Conservation (phyloP, 2,329 filamentous ascomycete genomes). For the Arthroderma sp. region DNA sequence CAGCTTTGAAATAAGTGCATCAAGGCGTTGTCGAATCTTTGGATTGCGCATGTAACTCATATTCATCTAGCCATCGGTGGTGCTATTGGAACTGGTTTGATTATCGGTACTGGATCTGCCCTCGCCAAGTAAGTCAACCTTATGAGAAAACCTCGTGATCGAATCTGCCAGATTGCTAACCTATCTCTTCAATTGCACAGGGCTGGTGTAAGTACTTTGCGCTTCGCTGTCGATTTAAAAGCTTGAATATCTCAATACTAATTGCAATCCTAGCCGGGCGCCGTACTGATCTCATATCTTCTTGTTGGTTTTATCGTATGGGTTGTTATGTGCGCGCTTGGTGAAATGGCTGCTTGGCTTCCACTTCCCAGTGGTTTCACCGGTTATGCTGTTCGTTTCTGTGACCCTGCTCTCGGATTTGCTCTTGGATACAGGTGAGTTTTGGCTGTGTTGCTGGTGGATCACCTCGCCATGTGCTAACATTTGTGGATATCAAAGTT, state of each 20-base stretch:
- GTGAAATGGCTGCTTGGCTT: conserved; percentile 38
- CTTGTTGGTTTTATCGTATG: conserved; percentile 50
- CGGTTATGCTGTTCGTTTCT: conserved; percentile 27
- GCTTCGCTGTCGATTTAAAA: neutral
- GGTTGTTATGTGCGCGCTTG: conserved; percentile 44
- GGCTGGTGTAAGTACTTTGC: conserved; percentile 22
- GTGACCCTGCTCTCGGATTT: conserved; percentile 38
- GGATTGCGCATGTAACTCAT: neutral
- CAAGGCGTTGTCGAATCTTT: too few relatives aligned
- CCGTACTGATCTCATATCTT: conserved; percentile 32
- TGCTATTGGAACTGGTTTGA: conserved; percentile 44
- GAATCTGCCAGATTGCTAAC: conserved; percentile 9
- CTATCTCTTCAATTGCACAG: conserved; percentile 10
- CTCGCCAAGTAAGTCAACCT: conserved; percentile 19
- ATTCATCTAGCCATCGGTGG: conserved; percentile 36
- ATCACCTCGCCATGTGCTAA: neutral
- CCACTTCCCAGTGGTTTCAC: conserved; percentile 37
- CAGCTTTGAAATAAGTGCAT: conserved; percentile 17
- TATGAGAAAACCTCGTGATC: too few relatives aligned
- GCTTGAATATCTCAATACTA: conserved; percentile 3
- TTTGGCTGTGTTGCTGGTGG: conserved; percentile 16
- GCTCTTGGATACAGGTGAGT: conserved; percentile 35
- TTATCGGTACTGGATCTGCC: conserved; percentile 41
- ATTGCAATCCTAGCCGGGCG: conserved; percentile 20
- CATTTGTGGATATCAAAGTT: conserved; percentile 34